These are phyloP conservation scores for Colletotrichum sp. DNA, from an alignment of 2,329 filamentous ascomycete species.

Conservation along the genomic window DNA sequence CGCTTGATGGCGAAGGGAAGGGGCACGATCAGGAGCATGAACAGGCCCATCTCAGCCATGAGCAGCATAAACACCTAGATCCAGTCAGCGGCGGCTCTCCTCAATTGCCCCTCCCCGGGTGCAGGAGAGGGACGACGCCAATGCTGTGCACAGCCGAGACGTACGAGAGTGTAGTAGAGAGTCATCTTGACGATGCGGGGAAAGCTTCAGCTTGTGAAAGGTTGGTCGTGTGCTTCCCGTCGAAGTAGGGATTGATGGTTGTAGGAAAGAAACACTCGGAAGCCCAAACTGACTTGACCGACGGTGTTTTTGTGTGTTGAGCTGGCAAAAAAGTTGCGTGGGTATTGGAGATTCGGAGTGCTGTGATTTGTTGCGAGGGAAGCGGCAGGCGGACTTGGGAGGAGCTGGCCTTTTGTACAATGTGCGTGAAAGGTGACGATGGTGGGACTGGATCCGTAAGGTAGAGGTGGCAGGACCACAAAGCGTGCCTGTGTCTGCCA, in stretches of 20 bases:
- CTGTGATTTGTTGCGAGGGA: slow-evolving; percentile 9
- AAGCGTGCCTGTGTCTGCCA: background rate
- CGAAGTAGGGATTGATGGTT: background rate
- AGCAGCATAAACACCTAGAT: slow-evolving; percentile 82
- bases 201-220: slow-evolving; percentile 5
- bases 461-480: slow-evolving; percentile 16
- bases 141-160: slow-evolving; percentile 23
- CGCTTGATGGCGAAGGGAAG: slow-evolving; percentile 87
- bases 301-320: background rate
- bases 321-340: background rate
- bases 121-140: background rate
- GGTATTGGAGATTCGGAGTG: background rate
- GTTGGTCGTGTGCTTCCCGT: slow-evolving; percentile 10
- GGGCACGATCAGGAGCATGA: slow-evolving; percentile 82
- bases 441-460: background rate
- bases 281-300: slow-evolving; percentile 22
- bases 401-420: slow-evolving; percentile 23
- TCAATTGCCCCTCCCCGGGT: background rate
- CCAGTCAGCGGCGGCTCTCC: background rate
- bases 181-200: slow-evolving; percentile 50
- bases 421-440: slow-evolving; percentile 19
- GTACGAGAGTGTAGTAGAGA: slow-evolving; percentile 62
- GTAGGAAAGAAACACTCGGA: background rate
- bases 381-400: background rate
- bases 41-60: slow-evolving; percentile 82